phyloP scores from a whole-genome alignment of 768 basidiomycete species.

The Tricholomella constricta region DNA sequence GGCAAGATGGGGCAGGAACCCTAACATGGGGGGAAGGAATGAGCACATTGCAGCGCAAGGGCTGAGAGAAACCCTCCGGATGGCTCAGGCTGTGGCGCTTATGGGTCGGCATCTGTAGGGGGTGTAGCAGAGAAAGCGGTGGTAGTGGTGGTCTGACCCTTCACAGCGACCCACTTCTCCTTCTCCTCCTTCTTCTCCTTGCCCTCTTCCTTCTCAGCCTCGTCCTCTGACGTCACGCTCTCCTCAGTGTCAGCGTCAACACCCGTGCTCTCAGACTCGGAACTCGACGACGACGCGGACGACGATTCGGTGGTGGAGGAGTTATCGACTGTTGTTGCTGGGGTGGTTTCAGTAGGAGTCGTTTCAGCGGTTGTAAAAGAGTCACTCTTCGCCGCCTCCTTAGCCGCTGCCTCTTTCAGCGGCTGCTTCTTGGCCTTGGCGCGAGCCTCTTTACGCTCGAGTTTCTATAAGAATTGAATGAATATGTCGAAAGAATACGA shows the following conservation, averaged over 20 bases:
- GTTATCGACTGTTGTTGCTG: conserved; percentile 22
- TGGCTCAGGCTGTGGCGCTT: conserved; percentile 6
- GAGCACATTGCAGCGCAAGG: conserved; percentile 1
- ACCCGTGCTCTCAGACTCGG: conserved; percentile 63
- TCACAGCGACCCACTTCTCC: conserved; percentile 82
- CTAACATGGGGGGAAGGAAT: background rate
- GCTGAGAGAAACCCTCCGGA: conserved; percentile 8
- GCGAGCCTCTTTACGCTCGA: conserved; percentile 56
- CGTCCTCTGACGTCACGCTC: conserved; percentile 77
- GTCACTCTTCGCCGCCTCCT: conserved; percentile 41
- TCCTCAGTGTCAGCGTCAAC: conserved; percentile 77
- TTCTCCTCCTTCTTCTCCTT: conserved; percentile 39
- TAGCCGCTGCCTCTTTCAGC: conserved; percentile 21
- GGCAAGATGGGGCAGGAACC: conserved; percentile 8
- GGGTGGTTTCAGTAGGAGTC: conserved; percentile 36
- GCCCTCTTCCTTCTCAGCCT: conserved; percentile 48
- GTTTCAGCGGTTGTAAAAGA: conserved; percentile 32
- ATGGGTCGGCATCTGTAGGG: conserved; percentile 21
- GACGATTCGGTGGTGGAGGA: conserved; percentile 31
- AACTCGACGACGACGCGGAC: conserved; percentile 47
- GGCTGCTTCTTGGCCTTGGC: conserved; percentile 53
- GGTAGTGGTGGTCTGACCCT: conserved; percentile 41
- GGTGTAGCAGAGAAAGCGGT: conserved; percentile 19
- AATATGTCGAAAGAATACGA: background rate
- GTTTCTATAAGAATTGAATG: conserved; percentile 40